A percentile compares a stretch with the other conserved stretches of the same genome.
phyloP scores from a whole-genome alignment of 2,329 filamentous ascomycete genomes.

The Aspergillus sp. region DNA sequence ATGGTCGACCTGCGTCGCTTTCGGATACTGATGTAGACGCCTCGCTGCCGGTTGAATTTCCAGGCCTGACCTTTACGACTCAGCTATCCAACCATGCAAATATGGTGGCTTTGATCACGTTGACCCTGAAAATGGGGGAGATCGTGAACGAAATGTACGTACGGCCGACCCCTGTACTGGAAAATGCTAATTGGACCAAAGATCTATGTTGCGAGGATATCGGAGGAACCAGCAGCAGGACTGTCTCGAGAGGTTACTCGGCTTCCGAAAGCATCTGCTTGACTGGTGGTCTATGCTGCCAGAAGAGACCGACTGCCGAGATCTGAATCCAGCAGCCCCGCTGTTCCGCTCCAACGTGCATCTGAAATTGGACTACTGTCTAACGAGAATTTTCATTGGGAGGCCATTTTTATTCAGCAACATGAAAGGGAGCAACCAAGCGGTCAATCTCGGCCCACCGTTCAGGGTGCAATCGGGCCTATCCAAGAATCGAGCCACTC shows the following conservation, averaged over 20 bases:
- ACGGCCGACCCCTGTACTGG: neutral
- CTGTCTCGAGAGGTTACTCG: conserved; percentile 32
- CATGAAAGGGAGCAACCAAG: conserved; percentile 20
- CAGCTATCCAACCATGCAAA: conserved; percentile 38
- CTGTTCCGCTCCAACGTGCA: conserved; percentile 43
- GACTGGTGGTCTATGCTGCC: conserved; percentile 36
- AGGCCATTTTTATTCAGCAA: conserved; percentile 44
- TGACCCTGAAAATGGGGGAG: conserved; percentile 33
- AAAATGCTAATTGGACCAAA: conserved; percentile 12
- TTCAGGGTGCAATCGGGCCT: conserved; percentile 22
- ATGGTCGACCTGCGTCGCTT: conserved; percentile 48
- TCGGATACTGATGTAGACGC: conserved; percentile 46
- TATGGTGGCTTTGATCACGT: conserved; percentile 40
- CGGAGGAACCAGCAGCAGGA: conserved; percentile 31
- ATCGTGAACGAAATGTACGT: conserved; percentile 34
- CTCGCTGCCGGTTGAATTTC: conserved; percentile 41
- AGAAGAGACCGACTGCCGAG: conserved; percentile 29
- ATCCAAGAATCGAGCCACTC: conserved; percentile 26
- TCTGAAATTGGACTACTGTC: conserved; percentile 44
- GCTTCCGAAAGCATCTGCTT: conserved; percentile 29
- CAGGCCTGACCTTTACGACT: conserved; percentile 33
- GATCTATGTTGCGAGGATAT: conserved; percentile 30
- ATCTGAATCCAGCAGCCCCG: conserved; percentile 33
- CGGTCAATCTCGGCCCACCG: conserved; percentile 9
- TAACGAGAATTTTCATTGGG: conserved; percentile 46